Evolutionary conservation across 192 early-diverging fungal species (phyloP), one percentile per base, ranked within the genome.

Genomic region (Anaeromyces robustus): DNA sequence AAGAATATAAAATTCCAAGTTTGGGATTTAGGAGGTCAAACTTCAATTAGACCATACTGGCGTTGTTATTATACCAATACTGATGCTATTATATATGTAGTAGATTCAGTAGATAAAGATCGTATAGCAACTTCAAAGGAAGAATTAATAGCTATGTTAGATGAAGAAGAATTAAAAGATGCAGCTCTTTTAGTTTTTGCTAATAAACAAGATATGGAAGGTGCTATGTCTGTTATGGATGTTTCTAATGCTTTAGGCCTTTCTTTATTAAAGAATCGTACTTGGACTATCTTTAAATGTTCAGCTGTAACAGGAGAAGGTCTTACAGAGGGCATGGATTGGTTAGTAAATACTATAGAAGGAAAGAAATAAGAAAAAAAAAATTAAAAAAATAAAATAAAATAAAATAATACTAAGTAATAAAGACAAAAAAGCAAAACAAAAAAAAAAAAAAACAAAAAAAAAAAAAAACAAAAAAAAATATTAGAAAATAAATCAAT

Each of bases 1-100:
- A 98, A 97, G 81, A 99, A 99, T 87, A 94, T 99, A 85, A 97
- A 96, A 86, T 98, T 99, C 89, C 95, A 97, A 88, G 97, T 96
- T 77, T 96, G 97, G 97, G 95, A 98, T 87, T 84, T 96, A 77
- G 96, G 96, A 68, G 95, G 95, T 32, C 96, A 97, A 82, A 95
- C 93, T 12, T 92, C 88, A 28, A 95, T 96, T 81, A 90, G 93
- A 77, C 97, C 97, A 9, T 98, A 97, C 86, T 99, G 97, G 97
- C 90, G 97, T 84, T 97, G 96, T 90, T 99, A 99, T 88, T 99
- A 98, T 85, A 93, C 94, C 82, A 97, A 98, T 87, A 98, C 96
- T n/a, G 96, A 98, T 85, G 96, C 96, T 22, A 93, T 99, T 34
- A 97, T 99, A 81, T 99, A 97, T 84, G 96, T 99, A 37, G 95